Base-by-base conservation (phyloP, 2,329 filamentous ascomycete species). In the Pyrenophora teres region DNA sequence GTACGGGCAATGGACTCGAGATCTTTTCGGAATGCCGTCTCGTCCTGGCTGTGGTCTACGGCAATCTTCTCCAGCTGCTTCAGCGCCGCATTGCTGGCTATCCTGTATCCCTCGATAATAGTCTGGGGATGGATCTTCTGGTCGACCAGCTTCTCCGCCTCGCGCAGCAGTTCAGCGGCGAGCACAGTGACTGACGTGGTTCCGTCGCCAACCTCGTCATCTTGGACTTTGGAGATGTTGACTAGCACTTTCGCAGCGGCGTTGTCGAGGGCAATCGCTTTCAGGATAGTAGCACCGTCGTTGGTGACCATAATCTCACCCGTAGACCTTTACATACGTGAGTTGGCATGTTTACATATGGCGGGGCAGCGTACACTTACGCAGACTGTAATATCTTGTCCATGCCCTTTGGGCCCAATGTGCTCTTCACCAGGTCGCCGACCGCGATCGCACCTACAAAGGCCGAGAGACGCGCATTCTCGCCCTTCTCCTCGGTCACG, bases 81-180 rank as follows among this genome's bases (percentile, higher is more conserved):
- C 44, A 99, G 83, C 25, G 94, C 92, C 46, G 94, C 93, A 45
- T 85, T 83, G 75, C 91, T 96, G 46, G 94, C 94, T 89, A 99
- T 96, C 80, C 94, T 86, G 83, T 96, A 99, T 45, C 94, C 94
- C 72, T 99, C 94, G 71, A 99, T 99, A 76, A 99, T 99, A 45
- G 94, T 97, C 82, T 99, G 94, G 44, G 94, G 94, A 77, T 99
- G 94, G 68, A 99, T 97, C 80, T 97, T 97, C 81, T 93, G 92
- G 80, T 95, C 90, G 64, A 99, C 91, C 42, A 99, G 84, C 80
- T 96, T 93, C 81, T 99, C 94, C 40, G 94, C 94, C 78, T 99
- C 94, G 59, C 94, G 88, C 60, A 99, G 83, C 54, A 99, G 84
- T 80, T 99, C 94, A 53, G 94, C 94, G 33, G 94, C 92, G 58